Conservation (phyloP, 495 filamentous ascomycete species). For the Podospora conica region DNA sequence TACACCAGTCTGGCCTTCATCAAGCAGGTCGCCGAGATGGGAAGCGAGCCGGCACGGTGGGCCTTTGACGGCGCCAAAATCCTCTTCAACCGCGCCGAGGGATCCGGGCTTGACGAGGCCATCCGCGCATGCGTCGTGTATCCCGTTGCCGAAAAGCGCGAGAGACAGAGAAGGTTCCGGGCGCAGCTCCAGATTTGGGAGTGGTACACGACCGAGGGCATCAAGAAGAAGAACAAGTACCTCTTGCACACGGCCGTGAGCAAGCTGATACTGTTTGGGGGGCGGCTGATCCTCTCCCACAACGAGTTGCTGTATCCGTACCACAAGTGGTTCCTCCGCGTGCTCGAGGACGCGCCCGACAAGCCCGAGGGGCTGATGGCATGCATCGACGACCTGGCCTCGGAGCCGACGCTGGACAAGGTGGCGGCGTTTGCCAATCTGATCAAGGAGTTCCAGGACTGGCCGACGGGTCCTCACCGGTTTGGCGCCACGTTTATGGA, state of each 20-base stretch:
- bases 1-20: slow-evolving; percentile 19
- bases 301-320: slow-evolving; percentile 25
- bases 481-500: slow-evolving; percentile 13
- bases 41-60: slow-evolving; percentile 22
- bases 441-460: slow-evolving; percentile 12
- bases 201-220: slow-evolving; percentile 15
- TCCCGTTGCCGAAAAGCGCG: slow-evolving; percentile 8
- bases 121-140: slow-evolving; percentile 4
- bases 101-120: background rate
- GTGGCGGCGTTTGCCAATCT: slow-evolving; percentile 13
- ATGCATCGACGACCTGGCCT: background rate
- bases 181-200: slow-evolving; percentile 19
- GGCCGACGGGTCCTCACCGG: background rate
- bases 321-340: slow-evolving; percentile 22
- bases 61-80: slow-evolving; percentile 15
- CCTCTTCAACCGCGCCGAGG: slow-evolving; percentile 7
- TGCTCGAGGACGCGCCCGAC: slow-evolving; percentile 12
- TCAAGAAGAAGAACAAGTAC: slow-evolving; percentile 15
- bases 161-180: slow-evolving; percentile 12
- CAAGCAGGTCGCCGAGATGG: slow-evolving; percentile 12
- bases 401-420: slow-evolving; percentile 10
- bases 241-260: slow-evolving; percentile 14
- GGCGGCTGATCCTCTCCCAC: slow-evolving; percentile 17
- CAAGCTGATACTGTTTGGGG: slow-evolving; percentile 22
- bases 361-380: slow-evolving; percentile 19